Conservation (phyloP, 345 rosid species). For the Aethionema arabicum region DNA sequence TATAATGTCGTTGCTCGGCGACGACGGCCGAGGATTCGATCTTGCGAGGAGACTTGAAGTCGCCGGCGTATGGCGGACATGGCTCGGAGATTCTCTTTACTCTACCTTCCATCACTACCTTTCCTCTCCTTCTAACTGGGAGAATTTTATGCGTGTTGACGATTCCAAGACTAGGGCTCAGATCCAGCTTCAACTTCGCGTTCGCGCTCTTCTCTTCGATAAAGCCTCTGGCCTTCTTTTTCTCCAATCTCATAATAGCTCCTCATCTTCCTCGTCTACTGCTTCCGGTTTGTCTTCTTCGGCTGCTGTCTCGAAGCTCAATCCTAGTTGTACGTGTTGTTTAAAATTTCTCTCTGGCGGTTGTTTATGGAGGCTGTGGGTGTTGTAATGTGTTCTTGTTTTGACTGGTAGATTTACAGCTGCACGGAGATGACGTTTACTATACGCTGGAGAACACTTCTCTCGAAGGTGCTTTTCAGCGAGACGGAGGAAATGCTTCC, state of each 20-base stretch:
- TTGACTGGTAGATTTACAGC: constrained; percentile 57
- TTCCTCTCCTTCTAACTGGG: constrained; percentile 60
- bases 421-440: constrained; percentile 86
- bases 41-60: constrained; percentile 63
- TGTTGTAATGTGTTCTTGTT: neutral
- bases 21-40: constrained; percentile 72
- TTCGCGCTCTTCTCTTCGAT: constrained; percentile 73
- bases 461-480: constrained; percentile 51
- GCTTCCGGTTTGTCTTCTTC: constrained; percentile 38
- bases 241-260: constrained; percentile 41
- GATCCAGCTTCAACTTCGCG: constrained; percentile 73
- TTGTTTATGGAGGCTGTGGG: neutral
- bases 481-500: constrained; percentile 45
- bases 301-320: constrained; percentile 61
- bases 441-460: constrained; percentile 57
- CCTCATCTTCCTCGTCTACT: constrained; percentile 24
- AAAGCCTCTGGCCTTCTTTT: constrained; percentile 61
- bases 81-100: constrained; percentile 67
- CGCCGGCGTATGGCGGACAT: constrained; percentile 58
- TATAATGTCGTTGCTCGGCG: constrained; percentile 67
- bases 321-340: constrained; percentile 53
- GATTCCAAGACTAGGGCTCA: constrained; percentile 56
- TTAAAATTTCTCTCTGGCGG: neutral
- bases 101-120: constrained; percentile 48
- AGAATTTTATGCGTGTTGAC: constrained; percentile 60